Conservation (phyloP, 768 basidiomycete species). For the Hortiboletus flavorubellus region DNA sequence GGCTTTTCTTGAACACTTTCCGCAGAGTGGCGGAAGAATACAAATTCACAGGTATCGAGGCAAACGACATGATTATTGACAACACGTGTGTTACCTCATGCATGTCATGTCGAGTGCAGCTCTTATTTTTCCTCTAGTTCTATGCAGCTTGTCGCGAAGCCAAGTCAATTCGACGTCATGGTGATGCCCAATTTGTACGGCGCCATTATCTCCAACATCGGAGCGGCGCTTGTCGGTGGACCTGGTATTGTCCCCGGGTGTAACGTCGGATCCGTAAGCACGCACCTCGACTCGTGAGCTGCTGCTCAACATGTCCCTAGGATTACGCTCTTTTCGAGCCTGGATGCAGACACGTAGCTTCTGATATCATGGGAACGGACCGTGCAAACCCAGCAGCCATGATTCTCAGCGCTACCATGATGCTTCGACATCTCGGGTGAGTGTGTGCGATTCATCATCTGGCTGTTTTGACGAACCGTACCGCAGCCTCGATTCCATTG, state of each 20-base stretch:
- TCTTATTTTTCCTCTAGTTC: constrained; percentile 49
- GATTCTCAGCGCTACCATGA: constrained; percentile 96
- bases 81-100: constrained; percentile 66
- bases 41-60: constrained; percentile 85
- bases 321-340: constrained; percentile 99
- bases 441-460: constrained; percentile 26
- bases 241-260: constrained; percentile 98
- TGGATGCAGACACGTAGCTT: constrained; percentile 93
- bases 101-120: not conserved
- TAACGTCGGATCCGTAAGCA: constrained; percentile 86
- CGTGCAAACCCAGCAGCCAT: constrained; percentile 97
- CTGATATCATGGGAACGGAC: constrained; percentile 95
- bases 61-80: constrained; percentile 99
- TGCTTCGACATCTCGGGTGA: constrained; percentile 94
- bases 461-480: not conserved
- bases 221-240: constrained; percentile 96
- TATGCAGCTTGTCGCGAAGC: constrained; percentile 98
- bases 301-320: constrained; percentile 32
- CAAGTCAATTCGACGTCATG: constrained; percentile 98
- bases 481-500: constrained; percentile 80
- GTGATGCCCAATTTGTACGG: constrained; percentile 98
- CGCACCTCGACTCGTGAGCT: not conserved
- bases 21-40: constrained; percentile 95
- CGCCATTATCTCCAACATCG: constrained; percentile 97
- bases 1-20: constrained; percentile 98